A percentile compares a stretch with the other conserved stretches of the same genome.
phyloP scores from a whole-genome alignment of 208 protist species.

The Trichomonas tenax region DNA sequence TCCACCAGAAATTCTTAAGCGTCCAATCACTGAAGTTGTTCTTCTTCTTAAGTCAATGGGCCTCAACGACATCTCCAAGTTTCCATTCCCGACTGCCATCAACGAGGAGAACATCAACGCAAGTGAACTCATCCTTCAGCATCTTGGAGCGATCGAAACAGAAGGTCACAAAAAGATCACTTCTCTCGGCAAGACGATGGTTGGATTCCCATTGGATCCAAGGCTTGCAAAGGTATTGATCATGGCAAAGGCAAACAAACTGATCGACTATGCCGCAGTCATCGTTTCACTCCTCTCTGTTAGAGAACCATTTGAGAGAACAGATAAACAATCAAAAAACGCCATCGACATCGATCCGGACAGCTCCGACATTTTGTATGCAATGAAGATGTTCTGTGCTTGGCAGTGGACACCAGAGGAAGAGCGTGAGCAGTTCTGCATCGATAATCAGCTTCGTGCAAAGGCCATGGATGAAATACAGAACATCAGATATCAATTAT shows the following conservation, averaged over 20 bases:
- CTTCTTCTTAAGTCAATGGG: conserved; percentile 64
- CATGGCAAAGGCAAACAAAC: neutral
- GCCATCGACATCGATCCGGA: neutral
- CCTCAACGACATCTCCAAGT: conserved; percentile 54
- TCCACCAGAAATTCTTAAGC: conserved; percentile 51
- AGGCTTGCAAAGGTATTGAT: neutral
- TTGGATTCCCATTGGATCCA: neutral
- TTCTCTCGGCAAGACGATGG: neutral
- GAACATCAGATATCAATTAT: neutral
- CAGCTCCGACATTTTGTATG: neutral
- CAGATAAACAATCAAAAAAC: neutral
- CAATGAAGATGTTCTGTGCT: neutral
- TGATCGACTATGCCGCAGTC: neutral
- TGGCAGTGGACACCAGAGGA: neutral
- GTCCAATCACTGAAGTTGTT: conserved; percentile 56
- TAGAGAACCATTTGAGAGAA: neutral
- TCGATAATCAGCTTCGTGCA: neutral
- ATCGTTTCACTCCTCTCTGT: neutral
- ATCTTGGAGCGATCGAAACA: conserved; percentile 20
- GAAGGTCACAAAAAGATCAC: neutral
- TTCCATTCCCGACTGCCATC: conserved; percentile 33
- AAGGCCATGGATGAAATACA: conserved; percentile 5
- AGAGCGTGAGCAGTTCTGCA: neutral
- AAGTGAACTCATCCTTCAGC: neutral
- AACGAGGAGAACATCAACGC: conserved; percentile 45